Evolutionary conservation across 805 yeast species (phyloP), one percentile per base, ranked within the genome.

Genomic region (Schwanniomyces vanrijiae): DNA sequence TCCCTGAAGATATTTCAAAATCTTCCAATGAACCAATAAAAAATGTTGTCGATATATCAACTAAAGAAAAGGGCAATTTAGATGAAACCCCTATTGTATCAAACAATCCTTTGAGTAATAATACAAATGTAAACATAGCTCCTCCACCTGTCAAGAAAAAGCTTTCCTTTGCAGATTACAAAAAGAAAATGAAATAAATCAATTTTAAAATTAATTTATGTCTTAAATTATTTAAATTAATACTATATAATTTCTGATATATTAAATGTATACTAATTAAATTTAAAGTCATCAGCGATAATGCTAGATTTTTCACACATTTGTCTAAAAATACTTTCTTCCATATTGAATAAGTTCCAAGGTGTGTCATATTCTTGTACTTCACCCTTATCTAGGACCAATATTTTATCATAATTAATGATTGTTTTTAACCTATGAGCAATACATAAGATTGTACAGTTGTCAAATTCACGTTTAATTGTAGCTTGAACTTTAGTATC

Each of bases 351-450:
- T 51, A 89, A 76, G 10, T 76, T 77, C 65, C 79, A 80, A 1
- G 96, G 96, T 43, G 83, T 81, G 55, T 84, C 96, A 56, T 77
- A 88, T 61, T 89, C 96, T 42, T 75, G 77, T 4, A 86, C 80
- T 56, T 80, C 80, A 50, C 96, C 96, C 39, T 85, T 83, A 58
- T 88, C 96, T 74, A 89, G 76, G 5, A 89, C 96, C 54, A 90
- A 71, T 46, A 89, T 86, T 63, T 80, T 80, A 58, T 90, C 96
- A 51, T 87, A 87, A 56, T 81, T 81, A 41, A 84, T 68, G 54
- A 87, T 86, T 0, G 94, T 84, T 53, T 83, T 79, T 69, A 90
- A 73, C 52, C 97, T 75, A 66, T 90, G 97, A 2, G 96, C 96
- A 66, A 90, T 89, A 53, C 96, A 89, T 52, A 90, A 71, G 44